phyloP scores from a whole-genome alignment of 495 filamentous ascomycete species.

The Durotheca rogersii region DNA sequence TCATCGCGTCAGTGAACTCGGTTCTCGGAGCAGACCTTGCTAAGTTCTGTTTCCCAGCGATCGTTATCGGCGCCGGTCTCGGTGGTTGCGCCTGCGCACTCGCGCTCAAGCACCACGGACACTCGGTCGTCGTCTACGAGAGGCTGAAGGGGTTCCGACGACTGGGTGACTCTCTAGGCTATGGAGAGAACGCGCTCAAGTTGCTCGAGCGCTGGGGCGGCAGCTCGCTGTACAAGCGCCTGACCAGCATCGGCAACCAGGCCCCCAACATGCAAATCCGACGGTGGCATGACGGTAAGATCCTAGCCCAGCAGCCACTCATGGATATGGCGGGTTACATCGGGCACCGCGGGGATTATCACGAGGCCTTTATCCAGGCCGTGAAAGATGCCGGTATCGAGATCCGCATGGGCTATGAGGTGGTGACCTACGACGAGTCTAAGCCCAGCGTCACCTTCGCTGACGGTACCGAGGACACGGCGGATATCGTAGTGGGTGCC shows the following conservation, averaged over 20 bases:
- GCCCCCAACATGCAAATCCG: slow-evolving; percentile 55
- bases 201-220: slow-evolving; percentile 53
- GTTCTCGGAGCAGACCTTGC: background rate
- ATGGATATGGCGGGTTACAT: slow-evolving; percentile 61
- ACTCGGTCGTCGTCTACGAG: slow-evolving; percentile 52
- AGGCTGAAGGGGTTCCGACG: slow-evolving; percentile 50
- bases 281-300: slow-evolving; percentile 52
- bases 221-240: slow-evolving; percentile 39
- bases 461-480: slow-evolving; percentile 33
- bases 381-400: slow-evolving; percentile 50
- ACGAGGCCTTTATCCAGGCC: slow-evolving; percentile 51
- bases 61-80: slow-evolving; percentile 56
- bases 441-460: slow-evolving; percentile 45
- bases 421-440: slow-evolving; percentile 48
- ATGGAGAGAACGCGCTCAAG: slow-evolving; percentile 54
- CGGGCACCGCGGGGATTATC: slow-evolving; percentile 55
- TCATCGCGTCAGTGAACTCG: background rate
- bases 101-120: slow-evolving; percentile 54
- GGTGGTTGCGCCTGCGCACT: slow-evolving; percentile 56
- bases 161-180: slow-evolving; percentile 52
- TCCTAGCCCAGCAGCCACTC: slow-evolving; percentile 53
- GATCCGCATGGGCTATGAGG: slow-evolving; percentile 51
- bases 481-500: slow-evolving; percentile 37
- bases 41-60: slow-evolving; percentile 36
- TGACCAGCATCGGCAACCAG: slow-evolving; percentile 55